Evolutionary conservation across 371 early-diverging fungal species (phyloP), one percentile per base, ranked within the genome.

Genomic region (Fennellomyces sp.): DNA sequence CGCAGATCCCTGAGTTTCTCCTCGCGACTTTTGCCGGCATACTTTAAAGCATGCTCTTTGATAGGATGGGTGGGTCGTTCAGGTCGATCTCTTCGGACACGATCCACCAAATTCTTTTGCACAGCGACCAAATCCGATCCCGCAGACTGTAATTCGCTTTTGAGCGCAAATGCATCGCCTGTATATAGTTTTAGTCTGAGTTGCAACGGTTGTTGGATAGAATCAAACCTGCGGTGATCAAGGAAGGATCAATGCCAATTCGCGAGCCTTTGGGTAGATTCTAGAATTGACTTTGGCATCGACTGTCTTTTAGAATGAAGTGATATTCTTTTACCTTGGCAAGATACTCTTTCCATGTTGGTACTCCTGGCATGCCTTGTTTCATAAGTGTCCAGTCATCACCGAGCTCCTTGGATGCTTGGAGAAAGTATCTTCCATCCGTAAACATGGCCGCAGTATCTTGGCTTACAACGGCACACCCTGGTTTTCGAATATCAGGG

Each of bases 371-470:
- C 29, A 94, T 69, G 2, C 97, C 99, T 63, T 82, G 81, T 79
- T 97, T 97, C 92, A 94, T 94, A 70, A 97, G 72, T 19, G 85
- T 90, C 97, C 97, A 97, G 72, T 93, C 92, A 33, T 66, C 52
- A 72, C 94, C 94, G 52, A 99, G 79, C 77, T 99, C 91, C 69
- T 95, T 85, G 2, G 91, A 83, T 11, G 99, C 99, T 80, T 99
- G 99, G 59, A 99, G 75, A 78, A 94, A 99, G 86, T 99, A 99
- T 47, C 99, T 84, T 3, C 98, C 97, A 73, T 99, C 99, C 10
- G 38, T 51, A 28, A 39, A 59, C 50, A 98, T 80, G 10, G 90
- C 35, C 23, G 93, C 93, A 25, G 79, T 61, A 21, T 86, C 82
- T 25, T 68, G 50, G 12, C 91, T 87, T 19, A 94, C 89, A 38